Evolutionary conservation across 169 alveolate genomes (phyloP), one percentile per base, ranked within the genome.

Genomic region (Plasmodium reichenowi): DNA sequence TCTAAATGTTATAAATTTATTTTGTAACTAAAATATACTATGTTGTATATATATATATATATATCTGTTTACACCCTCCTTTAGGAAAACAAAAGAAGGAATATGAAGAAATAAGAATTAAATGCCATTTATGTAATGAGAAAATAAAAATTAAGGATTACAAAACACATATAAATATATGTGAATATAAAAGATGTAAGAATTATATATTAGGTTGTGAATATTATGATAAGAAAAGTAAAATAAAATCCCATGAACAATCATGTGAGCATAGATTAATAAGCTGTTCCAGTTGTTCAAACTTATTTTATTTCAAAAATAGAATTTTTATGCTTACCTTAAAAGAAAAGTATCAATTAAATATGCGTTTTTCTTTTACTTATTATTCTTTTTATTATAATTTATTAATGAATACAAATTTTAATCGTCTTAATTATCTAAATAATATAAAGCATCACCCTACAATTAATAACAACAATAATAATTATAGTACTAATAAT

Each of bases 151-250:
- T 85, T 7, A 85, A 60, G 56, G 62, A 85, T 85, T 58, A 71
- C 38, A 62, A 85, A 56, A 85, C 32, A 59, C 92, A 85, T 58
- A 24, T 71, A 60, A 48, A 72, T 26, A 50, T 9, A 12, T 85
- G 92, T 26, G 63, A 71, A 71, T 85, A 85, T 17, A 70, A 29
- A 71, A 85, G 74, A 63, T 85, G 92, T 72, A 85, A 85, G 20
- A 85, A 85, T 85, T 85, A 71, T 72, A 52, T 71, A 48, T 72
- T 85, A 72, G 92, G 92, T 22, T 85, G 92, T 85, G 92, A 85
- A 60, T 71, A 71, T 70, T 85, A 59, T 72, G 87, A 85, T 62
- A 72, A 85, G 52, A 85, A 63, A 72, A 59, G 48, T 64, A 85
- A 71, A 85, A 47, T 85, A 59, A 72, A 67, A 71, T 4, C 12